A percentile compares a stretch with the other conserved stretches of the same genome.
These are phyloP conservation scores for Fusarium haematococcum DNA, from an alignment of 2,329 filamentous ascomycete genomes.

Conservation along the genomic window DNA sequence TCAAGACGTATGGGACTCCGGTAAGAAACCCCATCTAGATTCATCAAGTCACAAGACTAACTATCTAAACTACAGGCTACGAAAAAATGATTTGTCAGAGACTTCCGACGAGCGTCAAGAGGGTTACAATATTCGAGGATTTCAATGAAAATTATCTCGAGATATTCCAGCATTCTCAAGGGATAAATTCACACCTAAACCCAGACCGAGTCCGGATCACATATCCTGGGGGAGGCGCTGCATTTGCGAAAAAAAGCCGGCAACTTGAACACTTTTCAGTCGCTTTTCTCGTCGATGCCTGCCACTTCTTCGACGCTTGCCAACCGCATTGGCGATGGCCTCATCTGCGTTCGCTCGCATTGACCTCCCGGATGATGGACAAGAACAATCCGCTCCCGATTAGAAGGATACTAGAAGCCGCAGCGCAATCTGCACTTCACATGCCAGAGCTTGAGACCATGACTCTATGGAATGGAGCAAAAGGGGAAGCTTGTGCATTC, in stretches of 20 bases:
- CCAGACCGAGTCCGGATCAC: constrained; percentile 11
- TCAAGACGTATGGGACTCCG: background rate
- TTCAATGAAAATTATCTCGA: constrained; percentile 28
- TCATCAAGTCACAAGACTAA: background rate
- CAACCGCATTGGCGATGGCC: constrained; percentile 1
- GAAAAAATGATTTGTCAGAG: background rate
- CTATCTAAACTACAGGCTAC: background rate
- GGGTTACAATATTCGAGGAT: constrained; percentile 22
- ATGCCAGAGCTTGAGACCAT: background rate
- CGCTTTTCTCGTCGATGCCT: constrained; percentile 5
- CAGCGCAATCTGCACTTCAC: background rate
- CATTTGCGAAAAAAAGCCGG: background rate
- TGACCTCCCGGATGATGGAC: background rate
- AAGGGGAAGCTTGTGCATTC: background rate
- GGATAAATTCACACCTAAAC: background rate
- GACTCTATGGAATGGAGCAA: background rate
- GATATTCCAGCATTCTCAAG: background rate
- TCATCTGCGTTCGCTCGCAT: background rate
- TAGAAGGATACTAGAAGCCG: background rate
- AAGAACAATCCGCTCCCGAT: background rate
- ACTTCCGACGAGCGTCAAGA: constrained; percentile 39
- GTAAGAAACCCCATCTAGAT: constrained; percentile 4
- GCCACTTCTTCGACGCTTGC: constrained; percentile 7
- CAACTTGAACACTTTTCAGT: constrained; percentile 9
- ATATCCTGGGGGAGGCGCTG: rapidly evolving